phyloP scores from a whole-genome alignment of 2,329 filamentous ascomycete species.

The Parascedosporium putredinis region DNA sequence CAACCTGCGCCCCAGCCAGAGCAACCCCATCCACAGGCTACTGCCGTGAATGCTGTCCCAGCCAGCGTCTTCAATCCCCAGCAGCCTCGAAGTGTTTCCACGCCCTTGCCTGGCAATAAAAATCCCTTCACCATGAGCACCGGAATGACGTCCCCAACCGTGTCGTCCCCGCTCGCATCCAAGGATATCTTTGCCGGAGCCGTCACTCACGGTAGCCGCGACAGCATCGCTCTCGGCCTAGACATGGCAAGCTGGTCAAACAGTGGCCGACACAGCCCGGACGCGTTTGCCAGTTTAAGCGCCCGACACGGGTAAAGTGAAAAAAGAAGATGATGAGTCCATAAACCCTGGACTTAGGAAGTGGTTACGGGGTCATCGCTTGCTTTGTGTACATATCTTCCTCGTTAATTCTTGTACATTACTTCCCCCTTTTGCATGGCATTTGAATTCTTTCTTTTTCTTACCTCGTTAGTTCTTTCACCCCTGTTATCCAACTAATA shows the following conservation, averaged over 20 bases:
- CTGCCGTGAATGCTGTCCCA: constrained; percentile 8
- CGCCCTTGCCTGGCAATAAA: constrained; percentile 31
- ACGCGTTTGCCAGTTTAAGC: constrained; percentile 69
- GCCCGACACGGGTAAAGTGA: constrained; percentile 34
- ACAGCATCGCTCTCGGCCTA: constrained; percentile 58
- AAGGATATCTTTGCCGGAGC: constrained; percentile 1
- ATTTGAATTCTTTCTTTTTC: background rate
- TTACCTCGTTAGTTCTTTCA: too few species aligned
- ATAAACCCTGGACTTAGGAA: too few species aligned
- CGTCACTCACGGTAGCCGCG: constrained; percentile 40
- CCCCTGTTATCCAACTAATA: too few species aligned
- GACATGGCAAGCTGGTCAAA: constrained; percentile 52
- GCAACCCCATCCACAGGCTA: constrained; percentile 9
- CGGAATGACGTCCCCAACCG: constrained; percentile 12
- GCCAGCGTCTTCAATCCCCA: background rate
- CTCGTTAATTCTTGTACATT: background rate
- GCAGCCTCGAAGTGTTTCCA: constrained; percentile 20
- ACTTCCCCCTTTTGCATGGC: background rate
- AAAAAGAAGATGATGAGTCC: too few species aligned
- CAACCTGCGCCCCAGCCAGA: constrained; percentile 15
- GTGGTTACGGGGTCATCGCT: too few species aligned
- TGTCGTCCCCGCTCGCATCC: constrained; percentile 7
- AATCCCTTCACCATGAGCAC: constrained; percentile 45
- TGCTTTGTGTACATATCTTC: background rate
- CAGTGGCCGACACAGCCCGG: constrained; percentile 66